phyloP scores from a whole-genome alignment of 257 asterid genomes.

The Asclepias syriaca region DNA sequence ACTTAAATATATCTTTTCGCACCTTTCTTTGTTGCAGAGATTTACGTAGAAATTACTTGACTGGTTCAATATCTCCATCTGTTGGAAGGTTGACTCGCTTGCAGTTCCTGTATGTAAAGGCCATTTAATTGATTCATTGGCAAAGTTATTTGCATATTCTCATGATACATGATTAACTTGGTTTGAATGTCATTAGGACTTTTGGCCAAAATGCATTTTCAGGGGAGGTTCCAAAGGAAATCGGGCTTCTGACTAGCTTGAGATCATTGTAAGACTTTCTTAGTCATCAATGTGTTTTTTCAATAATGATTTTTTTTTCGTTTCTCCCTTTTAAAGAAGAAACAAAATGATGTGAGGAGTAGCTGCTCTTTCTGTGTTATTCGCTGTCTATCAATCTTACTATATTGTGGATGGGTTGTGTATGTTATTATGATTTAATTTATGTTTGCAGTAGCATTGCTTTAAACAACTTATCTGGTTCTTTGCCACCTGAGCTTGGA shows the following conservation, averaged over 20 bases:
- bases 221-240: constrained; percentile 65
- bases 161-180: neutral
- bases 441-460: constrained; percentile 35
- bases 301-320: neutral
- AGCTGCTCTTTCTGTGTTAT: neutral
- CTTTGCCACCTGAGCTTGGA: constrained; percentile 72
- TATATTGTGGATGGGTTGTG: neutral
- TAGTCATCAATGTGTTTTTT: constrained; percentile 4
- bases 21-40: constrained; percentile 36
- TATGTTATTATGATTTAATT: neutral
- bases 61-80: constrained; percentile 55
- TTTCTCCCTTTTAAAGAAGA: neutral
- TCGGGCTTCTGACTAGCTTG: constrained; percentile 55
- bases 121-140: neutral
- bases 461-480: constrained; percentile 72
- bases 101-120: constrained; percentile 73
- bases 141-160: neutral
- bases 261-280: constrained; percentile 42
- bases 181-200: constrained; percentile 32
- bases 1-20: neutral
- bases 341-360: neutral
- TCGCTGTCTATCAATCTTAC: neutral
- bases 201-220: constrained; percentile 56
- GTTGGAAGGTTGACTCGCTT: constrained; percentile 51
- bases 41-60: constrained; percentile 51